phyloP scores from a whole-genome alignment of 1,139 yeast genomes.

The Zhuliangozyma blackwelliae region DNA sequence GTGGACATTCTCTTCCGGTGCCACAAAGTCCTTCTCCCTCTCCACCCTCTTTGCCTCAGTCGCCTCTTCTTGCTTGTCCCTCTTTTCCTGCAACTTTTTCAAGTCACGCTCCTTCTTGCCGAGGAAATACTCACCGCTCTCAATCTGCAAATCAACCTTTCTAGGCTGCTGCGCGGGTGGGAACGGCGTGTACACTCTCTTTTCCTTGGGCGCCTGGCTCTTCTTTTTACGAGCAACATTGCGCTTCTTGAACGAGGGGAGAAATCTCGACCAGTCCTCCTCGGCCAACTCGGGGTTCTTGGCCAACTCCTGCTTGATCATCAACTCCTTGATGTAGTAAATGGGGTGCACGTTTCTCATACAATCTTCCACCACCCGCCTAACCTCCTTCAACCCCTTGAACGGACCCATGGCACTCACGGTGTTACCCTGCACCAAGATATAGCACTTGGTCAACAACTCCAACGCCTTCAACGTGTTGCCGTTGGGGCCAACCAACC shows the following conservation, averaged over 20 bases:
- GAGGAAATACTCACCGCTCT: constrained; percentile 96
- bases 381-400: constrained; percentile 85
- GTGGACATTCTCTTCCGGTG: constrained; percentile 74
- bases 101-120: constrained; percentile 76
- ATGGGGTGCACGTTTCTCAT: constrained; percentile 96
- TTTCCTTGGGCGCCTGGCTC: constrained; percentile 63
- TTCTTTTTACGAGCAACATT: constrained; percentile 94
- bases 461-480: constrained; percentile 94
- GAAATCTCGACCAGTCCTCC: constrained; percentile 95
- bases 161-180: constrained; percentile 98
- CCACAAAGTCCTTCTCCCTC: constrained; percentile 72
- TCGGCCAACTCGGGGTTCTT: constrained; percentile 92
- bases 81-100: constrained; percentile 71
- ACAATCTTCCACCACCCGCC: constrained; percentile 96
- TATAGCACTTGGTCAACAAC: constrained; percentile 86
- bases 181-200: constrained; percentile 95
- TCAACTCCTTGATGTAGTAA: constrained; percentile 91
- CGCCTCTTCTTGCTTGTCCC: constrained; percentile 70
- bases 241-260: constrained; percentile 95
- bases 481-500: constrained; percentile 96
- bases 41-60: constrained; percentile 64
- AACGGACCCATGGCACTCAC: constrained; percentile 97
- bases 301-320: constrained; percentile 94
- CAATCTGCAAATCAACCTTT: constrained; percentile 95
- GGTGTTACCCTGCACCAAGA: constrained; percentile 95